Percentiles rank a stretch among this genome's conserved stretches.
These are phyloP conservation scores for Toxoplasma gondii DNA, from an alignment of 169 alveolate species.

Conservation along the genomic window DNA sequence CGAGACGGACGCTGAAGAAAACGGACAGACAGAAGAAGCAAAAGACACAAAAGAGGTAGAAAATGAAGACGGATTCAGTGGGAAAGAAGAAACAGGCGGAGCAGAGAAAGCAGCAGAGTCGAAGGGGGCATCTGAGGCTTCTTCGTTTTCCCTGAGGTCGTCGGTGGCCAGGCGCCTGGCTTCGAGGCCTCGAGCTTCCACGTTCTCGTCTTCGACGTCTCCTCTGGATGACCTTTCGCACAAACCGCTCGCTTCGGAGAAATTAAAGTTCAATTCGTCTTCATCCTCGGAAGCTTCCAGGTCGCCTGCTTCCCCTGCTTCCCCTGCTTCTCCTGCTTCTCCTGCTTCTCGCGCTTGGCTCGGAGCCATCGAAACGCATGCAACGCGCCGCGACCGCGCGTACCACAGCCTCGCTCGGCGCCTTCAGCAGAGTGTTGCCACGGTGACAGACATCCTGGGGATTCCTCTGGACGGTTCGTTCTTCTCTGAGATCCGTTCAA, in stretches of 20 bases:
- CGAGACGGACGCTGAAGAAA: not conserved
- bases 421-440: slow-evolving; percentile 2
- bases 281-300: too few species aligned
- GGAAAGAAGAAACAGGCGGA: not conserved
- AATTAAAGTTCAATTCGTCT: too few species aligned
- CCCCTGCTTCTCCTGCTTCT: not conserved
- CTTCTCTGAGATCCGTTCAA: not conserved
- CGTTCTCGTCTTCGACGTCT: not conserved
- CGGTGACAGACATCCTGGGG: not conserved
- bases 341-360: not conserved
- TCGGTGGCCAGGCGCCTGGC: not conserved
- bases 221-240: too few species aligned
- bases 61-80: not conserved
- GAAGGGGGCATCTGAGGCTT: not conserved
- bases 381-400: not conserved
- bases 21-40: not conserved
- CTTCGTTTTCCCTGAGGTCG: not conserved
- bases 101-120: not conserved
- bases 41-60: not conserved
- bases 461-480: slow-evolving; percentile 9
- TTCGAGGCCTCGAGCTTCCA: not conserved
- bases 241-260: too few species aligned
- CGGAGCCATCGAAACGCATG: not conserved
- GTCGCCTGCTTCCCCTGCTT: not conserved
- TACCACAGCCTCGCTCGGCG: not conserved